A percentile compares a stretch with the other conserved stretches of the same genome.
Conservation (phyloP, 2,329 filamentous ascomycete species). For the Verticillium dahliae region DNA sequence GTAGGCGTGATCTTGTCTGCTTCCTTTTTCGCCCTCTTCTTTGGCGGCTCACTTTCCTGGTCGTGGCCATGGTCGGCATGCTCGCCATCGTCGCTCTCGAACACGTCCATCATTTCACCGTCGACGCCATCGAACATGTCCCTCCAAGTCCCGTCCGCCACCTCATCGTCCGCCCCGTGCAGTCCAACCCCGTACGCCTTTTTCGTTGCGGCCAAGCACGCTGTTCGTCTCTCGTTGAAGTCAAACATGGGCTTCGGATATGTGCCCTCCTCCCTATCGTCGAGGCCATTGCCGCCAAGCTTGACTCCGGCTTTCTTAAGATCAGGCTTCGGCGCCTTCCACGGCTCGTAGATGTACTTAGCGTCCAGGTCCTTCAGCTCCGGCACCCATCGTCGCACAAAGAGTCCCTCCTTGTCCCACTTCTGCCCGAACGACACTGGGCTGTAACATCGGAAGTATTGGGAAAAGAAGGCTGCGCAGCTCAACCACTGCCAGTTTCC, state of each 20-base stretch:
- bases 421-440: constrained; percentile 69
- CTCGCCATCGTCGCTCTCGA: constrained; percentile 24
- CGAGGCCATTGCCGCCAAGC: constrained; percentile 47
- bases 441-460: constrained; percentile 65
- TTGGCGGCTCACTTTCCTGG: constrained; percentile 10
- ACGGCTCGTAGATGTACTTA: constrained; percentile 75
- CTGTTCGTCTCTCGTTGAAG: constrained; percentile 53
- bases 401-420: constrained; percentile 63
- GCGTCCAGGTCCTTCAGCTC: constrained; percentile 55
- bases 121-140: constrained; percentile 33
- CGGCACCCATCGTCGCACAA: constrained; percentile 60
- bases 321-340: constrained; percentile 63
- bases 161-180: constrained; percentile 55
- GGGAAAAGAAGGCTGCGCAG: constrained; percentile 68
- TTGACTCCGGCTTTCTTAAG: constrained; percentile 63
- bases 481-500: constrained; percentile 77
- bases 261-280: constrained; percentile 32
- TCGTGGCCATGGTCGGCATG: constrained; percentile 25
- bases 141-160: constrained; percentile 54
- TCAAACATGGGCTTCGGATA: constrained; percentile 78
- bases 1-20: constrained; percentile 9
- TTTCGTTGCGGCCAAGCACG: constrained; percentile 65
- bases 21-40: neutral
- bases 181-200: constrained; percentile 59
- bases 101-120: constrained; percentile 32